These are phyloP conservation scores for Dactylis glomerata DNA, from an alignment of 176 grass and related monocot genomes.

Conservation along the genomic window DNA sequence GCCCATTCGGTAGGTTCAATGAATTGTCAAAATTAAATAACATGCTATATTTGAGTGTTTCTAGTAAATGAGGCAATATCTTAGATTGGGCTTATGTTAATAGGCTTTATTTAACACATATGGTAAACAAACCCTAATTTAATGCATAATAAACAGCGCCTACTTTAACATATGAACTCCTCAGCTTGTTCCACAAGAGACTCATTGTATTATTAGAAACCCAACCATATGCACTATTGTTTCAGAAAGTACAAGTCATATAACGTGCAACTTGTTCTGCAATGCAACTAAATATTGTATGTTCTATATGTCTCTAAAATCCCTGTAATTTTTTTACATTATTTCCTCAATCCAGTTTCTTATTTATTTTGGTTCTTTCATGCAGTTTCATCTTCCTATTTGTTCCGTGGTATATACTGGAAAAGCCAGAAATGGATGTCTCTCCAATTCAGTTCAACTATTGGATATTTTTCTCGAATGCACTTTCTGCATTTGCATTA, in stretches of 20 bases:
- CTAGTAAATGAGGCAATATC: not conserved
- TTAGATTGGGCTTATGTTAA: not conserved
- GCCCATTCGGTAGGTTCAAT: not conserved
- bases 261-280: not conserved
- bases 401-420: slow-evolving; percentile 93
- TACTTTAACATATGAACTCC: not conserved
- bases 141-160: not conserved
- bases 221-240: not conserved
- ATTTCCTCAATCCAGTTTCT: not conserved
- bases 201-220: slow-evolving; percentile 21
- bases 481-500: slow-evolving; percentile 90
- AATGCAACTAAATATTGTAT: not conserved
- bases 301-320: slow-evolving; percentile 10
- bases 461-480: slow-evolving; percentile 96
- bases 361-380: slow-evolving; percentile 30
- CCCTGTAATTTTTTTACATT: not conserved
- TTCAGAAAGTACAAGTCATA: not conserved
- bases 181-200: not conserved
- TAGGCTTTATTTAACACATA: not conserved
- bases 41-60: not conserved
- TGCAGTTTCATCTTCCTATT: slow-evolving; percentile 96
- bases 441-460: slow-evolving; percentile 94
- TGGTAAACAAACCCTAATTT: not conserved
- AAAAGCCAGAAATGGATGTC: slow-evolving; percentile 85
- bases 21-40: not conserved